Percentiles rank a stretch among this genome's conserved stretches.
These are phyloP conservation scores for Chlorella sp. DNA, from an alignment of 139 green algal species.

Conservation along the genomic window DNA sequence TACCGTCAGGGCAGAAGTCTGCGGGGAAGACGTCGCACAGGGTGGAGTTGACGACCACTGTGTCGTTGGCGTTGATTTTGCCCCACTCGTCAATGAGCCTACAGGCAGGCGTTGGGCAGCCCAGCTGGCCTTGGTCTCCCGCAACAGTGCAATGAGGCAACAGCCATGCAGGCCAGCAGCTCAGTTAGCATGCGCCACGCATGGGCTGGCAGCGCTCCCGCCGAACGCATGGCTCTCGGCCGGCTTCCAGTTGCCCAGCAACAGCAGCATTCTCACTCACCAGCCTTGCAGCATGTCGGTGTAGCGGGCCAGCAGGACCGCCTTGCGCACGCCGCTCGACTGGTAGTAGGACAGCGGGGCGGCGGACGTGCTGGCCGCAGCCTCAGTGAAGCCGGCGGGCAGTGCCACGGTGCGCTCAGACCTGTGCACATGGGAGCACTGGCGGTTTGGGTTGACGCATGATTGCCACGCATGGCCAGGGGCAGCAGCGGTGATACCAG, in stretches of 20 bases:
- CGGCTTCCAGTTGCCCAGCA: too few relatives aligned
- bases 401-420: neutral
- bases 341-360: neutral
- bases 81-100: conserved; percentile 44
- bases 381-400: neutral
- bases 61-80: neutral
- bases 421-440: neutral
- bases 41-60: conserved; percentile 3
- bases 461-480: too few relatives aligned
- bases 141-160: too few relatives aligned
- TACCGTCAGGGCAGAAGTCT: conserved; percentile 20
- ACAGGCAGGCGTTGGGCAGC: neutral
- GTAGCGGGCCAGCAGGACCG: conserved; percentile 45
- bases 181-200: neutral
- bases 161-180: neutral
- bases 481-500: too few relatives aligned
- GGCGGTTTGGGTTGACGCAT: too few relatives aligned
- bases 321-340: conserved; percentile 43
- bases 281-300: conserved; percentile 38
- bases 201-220: neutral
- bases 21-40: neutral
- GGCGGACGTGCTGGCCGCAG: neutral
- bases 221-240: too few relatives aligned
- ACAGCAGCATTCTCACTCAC: too few relatives aligned
- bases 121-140: neutral